Conservation (phyloP, 805 yeast species). For the Yamadazyma insecticola region DNA sequence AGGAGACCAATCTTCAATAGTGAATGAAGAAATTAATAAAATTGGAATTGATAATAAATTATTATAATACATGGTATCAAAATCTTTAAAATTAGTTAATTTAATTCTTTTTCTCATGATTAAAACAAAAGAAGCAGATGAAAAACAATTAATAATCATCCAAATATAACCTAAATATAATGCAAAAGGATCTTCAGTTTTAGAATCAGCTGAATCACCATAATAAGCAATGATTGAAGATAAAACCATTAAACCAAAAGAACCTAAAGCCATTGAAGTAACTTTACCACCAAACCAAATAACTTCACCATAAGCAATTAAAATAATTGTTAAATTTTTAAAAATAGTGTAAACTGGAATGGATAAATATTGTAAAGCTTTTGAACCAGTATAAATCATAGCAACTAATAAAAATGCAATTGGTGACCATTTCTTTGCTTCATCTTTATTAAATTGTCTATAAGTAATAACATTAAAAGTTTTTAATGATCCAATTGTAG, state of each 20-base stretch:
- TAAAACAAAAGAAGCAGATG: slow-evolving; percentile 90
- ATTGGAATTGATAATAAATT: slow-evolving; percentile 91
- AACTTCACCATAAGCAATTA: slow-evolving; percentile 98
- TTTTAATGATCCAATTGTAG: slow-evolving; percentile 70
- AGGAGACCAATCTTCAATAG: slow-evolving; percentile 91
- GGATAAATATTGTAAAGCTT: slow-evolving; percentile 85
- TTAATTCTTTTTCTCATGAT: slow-evolving; percentile 97
- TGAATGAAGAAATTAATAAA: slow-evolving; percentile 65
- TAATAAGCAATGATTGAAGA: slow-evolving; percentile 95
- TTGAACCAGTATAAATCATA: slow-evolving; percentile 95
- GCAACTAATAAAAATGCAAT: slow-evolving; percentile 82
- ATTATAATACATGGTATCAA: slow-evolving; percentile 98
- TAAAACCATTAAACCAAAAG: slow-evolving; percentile 87
- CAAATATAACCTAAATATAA: slow-evolving; percentile 79
- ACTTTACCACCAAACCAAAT: slow-evolving; percentile 94
- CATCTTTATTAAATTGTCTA: slow-evolving; percentile 79
- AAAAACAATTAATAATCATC: slow-evolving; percentile 94
- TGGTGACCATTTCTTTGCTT: slow-evolving; percentile 95
- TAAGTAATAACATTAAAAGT: slow-evolving; percentile 72
- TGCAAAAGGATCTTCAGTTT: slow-evolving; percentile 41
- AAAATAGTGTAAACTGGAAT: slow-evolving; percentile 97
- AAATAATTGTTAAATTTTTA: slow-evolving; percentile 93
- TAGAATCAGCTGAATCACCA: slow-evolving; percentile 59
- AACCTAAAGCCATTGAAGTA: slow-evolving; percentile 81
- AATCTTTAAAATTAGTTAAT: slow-evolving; percentile 93